Conservation (phyloP, 768 basidiomycete species). For the Russula ochroleuca region DNA sequence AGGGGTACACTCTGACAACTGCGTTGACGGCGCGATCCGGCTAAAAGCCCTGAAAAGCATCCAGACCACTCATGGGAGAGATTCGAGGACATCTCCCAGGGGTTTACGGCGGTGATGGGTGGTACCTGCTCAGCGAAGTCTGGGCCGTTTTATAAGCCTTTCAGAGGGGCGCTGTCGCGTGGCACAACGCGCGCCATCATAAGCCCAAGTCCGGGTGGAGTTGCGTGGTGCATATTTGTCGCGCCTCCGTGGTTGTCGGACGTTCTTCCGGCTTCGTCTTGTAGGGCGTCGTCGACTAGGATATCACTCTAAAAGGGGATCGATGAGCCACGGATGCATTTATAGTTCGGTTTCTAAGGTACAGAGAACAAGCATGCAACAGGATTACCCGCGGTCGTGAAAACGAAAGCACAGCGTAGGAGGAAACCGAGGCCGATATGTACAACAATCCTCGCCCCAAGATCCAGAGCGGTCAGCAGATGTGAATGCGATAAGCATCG, state of each 20-base stretch:
- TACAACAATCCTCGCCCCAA: slow-evolving; percentile 7
- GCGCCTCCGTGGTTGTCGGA: slow-evolving; percentile 28
- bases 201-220: slow-evolving; percentile 9
- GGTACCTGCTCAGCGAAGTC: neutral
- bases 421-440: neutral
- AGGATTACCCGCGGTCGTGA: slow-evolving; percentile 12
- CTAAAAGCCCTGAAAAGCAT: slow-evolving; percentile 24
- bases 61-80: slow-evolving; percentile 15
- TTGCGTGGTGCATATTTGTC: slow-evolving; percentile 15
- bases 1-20: neutral
- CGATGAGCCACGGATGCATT: slow-evolving; percentile 9
- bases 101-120: neutral
- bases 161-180: slow-evolving; percentile 8
- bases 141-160: slow-evolving; percentile 14
- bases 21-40: slow-evolving; percentile 24
- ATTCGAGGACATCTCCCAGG: slow-evolving; percentile 13
- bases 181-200: slow-evolving; percentile 14
- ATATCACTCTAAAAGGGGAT: slow-evolving; percentile 17
- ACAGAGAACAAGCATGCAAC: slow-evolving; percentile 6
- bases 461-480: slow-evolving; percentile 15
- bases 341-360: slow-evolving; percentile 15
- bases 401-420: neutral
- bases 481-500: slow-evolving; percentile 3
- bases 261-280: slow-evolving; percentile 20
- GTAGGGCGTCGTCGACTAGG: slow-evolving; percentile 3